These are phyloP conservation scores for Rhodosporidiobolus sp. DNA, from an alignment of 768 basidiomycete genomes.

Conservation along the genomic window DNA sequence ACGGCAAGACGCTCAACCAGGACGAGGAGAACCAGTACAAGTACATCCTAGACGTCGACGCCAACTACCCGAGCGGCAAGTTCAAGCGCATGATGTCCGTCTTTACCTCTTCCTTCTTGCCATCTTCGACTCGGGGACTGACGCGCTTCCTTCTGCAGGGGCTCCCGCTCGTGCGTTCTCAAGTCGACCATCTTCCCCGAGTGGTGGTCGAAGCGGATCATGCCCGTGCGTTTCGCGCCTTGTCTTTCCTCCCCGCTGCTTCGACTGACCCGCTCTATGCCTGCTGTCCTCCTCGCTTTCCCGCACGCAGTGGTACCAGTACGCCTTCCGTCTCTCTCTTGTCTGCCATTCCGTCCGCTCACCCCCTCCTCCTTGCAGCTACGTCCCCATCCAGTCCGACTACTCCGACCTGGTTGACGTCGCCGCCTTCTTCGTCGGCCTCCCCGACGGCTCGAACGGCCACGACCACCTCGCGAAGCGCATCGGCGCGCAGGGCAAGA, in stretches of 20 bases:
- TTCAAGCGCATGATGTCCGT: slow-evolving; percentile 32
- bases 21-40: slow-evolving; percentile 43
- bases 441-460: slow-evolving; percentile 31
- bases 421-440: slow-evolving; percentile 40
- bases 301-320: slow-evolving; percentile 24
- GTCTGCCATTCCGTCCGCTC: background rate
- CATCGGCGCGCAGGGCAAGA: slow-evolving; percentile 33
- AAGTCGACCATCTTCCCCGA: slow-evolving; percentile 43
- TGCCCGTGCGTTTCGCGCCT: slow-evolving; percentile 30
- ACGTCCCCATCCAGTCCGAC: slow-evolving; percentile 42
- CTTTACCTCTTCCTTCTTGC: background rate
- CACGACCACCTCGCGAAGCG: slow-evolving; percentile 37
- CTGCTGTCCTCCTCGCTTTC: too few species aligned
- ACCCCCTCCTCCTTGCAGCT: slow-evolving; percentile 54
- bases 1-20: background rate
- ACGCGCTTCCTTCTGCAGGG: slow-evolving; percentile 1
- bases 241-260: too few species aligned
- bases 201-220: slow-evolving; percentile 40
- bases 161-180: slow-evolving; percentile 27
- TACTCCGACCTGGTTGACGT: slow-evolving; percentile 44
- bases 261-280: background rate
- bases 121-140: background rate
- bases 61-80: slow-evolving; percentile 31
- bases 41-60: slow-evolving; percentile 44
- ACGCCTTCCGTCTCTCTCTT: background rate